Evolutionary conservation across 176 grass and related monocot species (phyloP), one percentile per base, ranked within the genome.

Genomic region (Leersia perrieri): DNA sequence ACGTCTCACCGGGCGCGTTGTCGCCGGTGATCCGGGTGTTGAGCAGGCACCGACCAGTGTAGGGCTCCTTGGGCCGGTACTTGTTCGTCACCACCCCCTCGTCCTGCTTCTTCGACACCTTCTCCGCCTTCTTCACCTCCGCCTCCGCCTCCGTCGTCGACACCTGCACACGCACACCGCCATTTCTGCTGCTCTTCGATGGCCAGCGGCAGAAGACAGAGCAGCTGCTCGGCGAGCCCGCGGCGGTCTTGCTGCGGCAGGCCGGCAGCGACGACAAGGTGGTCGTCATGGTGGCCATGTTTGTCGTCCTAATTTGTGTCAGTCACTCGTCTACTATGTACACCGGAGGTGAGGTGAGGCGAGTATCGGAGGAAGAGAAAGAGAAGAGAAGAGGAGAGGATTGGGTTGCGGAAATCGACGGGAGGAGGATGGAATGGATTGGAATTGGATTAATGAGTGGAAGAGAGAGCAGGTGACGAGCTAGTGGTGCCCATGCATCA

Each of bases 1-100:
- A 94, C 1, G 95, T 98, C 90, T 98, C 92, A 9, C 95, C 95
- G 0, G 95, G 95, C 3, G 95, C 95, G 58, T 98, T 92, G 51
- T 93, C 95, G 10, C 74, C 92, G 18, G 95, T 98, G 92, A 98
- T 98, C 84, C 89, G 92, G 74, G 92, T 93, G 88, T 98, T 98
- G 74, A 98, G 95, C 62, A 98, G 95, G 90, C 90, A 91, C 26
- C 72, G 88, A 22, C 92, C 92, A 22, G 66, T 26, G 81, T 94
- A 98, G 0, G 95, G 92, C 3, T 98, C 92, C 80, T 94, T 98
- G 66, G 92, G 95, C 81, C 49, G 87, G 86, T 76, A 98, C 64
- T 75, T 87, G 90, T 94, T 94, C 30, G 85, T 85, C 5, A 98
- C 70, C 3, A 98, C 75, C 27, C 86, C 92, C 33, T 98, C 92